Evolutionary conservation across 2,329 filamentous ascomycete species (phyloP).

Genomic region (Cytospora paraplurivora): DNA sequence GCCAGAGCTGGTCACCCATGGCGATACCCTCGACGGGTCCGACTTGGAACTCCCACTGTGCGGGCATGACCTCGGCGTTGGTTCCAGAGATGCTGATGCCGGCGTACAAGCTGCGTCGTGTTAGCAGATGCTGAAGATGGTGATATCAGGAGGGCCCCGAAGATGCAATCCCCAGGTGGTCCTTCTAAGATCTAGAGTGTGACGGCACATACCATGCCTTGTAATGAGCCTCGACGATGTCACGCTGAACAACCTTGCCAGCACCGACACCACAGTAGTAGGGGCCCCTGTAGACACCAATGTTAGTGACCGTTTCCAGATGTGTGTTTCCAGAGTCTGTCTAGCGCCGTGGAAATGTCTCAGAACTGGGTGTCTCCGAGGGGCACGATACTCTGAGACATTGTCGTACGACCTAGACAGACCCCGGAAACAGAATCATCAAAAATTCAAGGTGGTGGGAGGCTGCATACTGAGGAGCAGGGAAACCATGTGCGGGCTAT

Average conservation of each 20-base stretch:
- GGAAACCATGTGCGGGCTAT: conserved; percentile 74
- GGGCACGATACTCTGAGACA: not conserved
- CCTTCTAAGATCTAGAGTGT: not conserved
- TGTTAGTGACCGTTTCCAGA: not conserved
- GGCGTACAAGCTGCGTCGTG: conserved; percentile 65
- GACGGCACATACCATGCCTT: conserved; percentile 55
- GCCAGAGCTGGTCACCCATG: conserved; percentile 93
- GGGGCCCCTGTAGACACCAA: conserved; percentile 57
- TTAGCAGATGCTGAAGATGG: conserved; percentile 35
- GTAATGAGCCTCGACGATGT: conserved; percentile 95
- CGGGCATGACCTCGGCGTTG: conserved; percentile 98
- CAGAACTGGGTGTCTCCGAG: not conserved
- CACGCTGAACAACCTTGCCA: conserved; percentile 96
- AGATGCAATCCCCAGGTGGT: conserved; percentile 6
- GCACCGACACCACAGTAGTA: conserved; percentile 99
- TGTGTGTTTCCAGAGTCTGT: not conserved
- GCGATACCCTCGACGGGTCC: conserved; percentile 86
- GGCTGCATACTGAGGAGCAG: conserved; percentile 68
- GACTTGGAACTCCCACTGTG: conserved; percentile 98
- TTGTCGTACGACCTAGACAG: not conserved
- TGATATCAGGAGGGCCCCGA: too few species aligned
- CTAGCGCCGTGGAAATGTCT: not conserved
- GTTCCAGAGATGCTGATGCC: conserved; percentile 94
- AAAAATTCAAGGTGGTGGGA: not conserved
- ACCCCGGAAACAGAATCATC: not conserved